Conservation (phyloP, 768 basidiomycete species). For the Xerocomellus amylosporus region DNA sequence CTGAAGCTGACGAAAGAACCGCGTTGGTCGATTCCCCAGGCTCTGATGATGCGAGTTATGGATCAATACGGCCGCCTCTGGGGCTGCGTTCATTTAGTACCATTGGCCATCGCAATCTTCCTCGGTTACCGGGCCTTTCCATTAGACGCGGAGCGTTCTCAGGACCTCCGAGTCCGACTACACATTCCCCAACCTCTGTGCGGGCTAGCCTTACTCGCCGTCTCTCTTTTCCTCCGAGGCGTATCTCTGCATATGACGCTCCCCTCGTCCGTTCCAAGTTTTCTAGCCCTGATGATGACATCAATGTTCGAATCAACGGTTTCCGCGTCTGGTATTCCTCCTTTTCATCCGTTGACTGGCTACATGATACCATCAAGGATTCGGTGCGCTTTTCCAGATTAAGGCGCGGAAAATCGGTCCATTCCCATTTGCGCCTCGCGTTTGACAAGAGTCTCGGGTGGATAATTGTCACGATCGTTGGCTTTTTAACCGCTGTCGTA, state of each 20-base stretch:
- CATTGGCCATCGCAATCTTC: slow-evolving; percentile 34
- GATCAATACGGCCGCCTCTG: slow-evolving; percentile 43
- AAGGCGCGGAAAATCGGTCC: slow-evolving; percentile 64
- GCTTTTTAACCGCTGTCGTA: slow-evolving; percentile 77
- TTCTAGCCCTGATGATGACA: slow-evolving; percentile 41
- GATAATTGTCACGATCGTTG: slow-evolving; percentile 86
- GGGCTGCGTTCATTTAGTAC: slow-evolving; percentile 28
- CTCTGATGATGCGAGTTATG: slow-evolving; percentile 46
- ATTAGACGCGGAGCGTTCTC: slow-evolving; percentile 35
- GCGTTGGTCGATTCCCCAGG: slow-evolving; percentile 29
- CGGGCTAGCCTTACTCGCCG: slow-evolving; percentile 37
- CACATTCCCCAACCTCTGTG: slow-evolving; percentile 34
- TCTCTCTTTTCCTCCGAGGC: slow-evolving; percentile 45
- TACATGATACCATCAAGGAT: slow-evolving; percentile 95
- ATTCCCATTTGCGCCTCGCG: slow-evolving; percentile 59
- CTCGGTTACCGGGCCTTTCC: slow-evolving; percentile 37
- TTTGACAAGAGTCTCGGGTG: slow-evolving; percentile 83
- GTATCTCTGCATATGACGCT: slow-evolving; percentile 73
- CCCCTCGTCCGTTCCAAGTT: slow-evolving; percentile 32
- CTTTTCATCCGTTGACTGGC: slow-evolving; percentile 91
- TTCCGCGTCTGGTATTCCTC: slow-evolving; percentile 85
- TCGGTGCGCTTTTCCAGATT: slow-evolving; percentile 76
- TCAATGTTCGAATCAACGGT: slow-evolving; percentile 74
- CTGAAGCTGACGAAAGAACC: slow-evolving; percentile 33
- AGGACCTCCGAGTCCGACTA: slow-evolving; percentile 34